phyloP scores from a whole-genome alignment of 2,329 filamentous ascomycete genomes.

The Colletotrichum theobromicola region DNA sequence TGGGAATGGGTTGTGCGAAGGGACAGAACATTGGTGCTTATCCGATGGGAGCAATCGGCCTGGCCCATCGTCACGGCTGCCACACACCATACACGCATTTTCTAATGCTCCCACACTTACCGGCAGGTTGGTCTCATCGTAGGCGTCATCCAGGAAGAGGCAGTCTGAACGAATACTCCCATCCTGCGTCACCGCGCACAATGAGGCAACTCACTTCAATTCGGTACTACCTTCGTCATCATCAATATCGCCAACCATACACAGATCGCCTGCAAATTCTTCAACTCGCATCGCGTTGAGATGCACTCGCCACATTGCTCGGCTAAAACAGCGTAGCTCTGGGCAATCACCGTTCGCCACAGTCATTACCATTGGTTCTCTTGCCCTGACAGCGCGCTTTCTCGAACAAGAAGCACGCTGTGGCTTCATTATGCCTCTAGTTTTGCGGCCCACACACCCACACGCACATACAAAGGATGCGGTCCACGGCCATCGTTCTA shows the following conservation, averaged over 20 bases:
- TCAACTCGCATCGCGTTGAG: background rate
- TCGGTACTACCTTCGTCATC: conserved; percentile 1
- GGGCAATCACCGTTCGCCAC: conserved; percentile 1
- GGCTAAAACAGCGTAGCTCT: background rate
- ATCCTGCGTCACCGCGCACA: conserved; percentile 2
- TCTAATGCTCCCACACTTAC: background rate
- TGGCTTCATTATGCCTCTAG: background rate
- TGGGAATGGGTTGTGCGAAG: background rate
- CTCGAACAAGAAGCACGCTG: background rate
- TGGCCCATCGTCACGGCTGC: background rate
- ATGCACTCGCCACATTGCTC: conserved; percentile 8
- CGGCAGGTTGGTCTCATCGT: conserved; percentile 3
- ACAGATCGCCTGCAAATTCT: background rate
- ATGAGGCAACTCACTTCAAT: background rate
- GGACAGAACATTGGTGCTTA: background rate
- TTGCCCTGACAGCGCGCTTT: background rate
- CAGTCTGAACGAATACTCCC: background rate
- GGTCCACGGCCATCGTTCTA: conserved; percentile 4
- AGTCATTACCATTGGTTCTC: background rate
- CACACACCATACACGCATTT: background rate
- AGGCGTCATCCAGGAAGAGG: background rate
- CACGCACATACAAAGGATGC: background rate
- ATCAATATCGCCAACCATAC: background rate
- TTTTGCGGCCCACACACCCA: background rate
- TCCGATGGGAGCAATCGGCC: conserved; percentile 1